Evolutionary conservation across 495 filamentous ascomycete species (phyloP), one percentile per base, ranked within the genome.

Genomic region (Neurospora hispaniola): DNA sequence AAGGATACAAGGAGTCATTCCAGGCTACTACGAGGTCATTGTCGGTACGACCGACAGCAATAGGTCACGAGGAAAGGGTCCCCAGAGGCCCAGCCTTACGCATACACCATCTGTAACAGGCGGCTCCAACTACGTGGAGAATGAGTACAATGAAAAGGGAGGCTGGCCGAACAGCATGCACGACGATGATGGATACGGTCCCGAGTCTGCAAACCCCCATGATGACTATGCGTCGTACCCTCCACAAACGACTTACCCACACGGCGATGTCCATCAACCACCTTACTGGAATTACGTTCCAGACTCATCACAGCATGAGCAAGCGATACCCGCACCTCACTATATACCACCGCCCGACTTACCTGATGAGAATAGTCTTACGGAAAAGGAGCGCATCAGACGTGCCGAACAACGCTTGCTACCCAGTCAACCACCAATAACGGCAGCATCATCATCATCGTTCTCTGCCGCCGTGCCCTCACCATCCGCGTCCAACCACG

Each of bases 1-100:
- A 66, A 89, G 95, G 44, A 91, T 96, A 74, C 97, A 97, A 76
- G 93, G 92, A 12, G 92, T 98, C 7, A 90, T 98, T 4, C 90
- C 90, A 8, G 91, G 92, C 35, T 84, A 89, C 2, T 94, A 95
- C 75, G 94, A 97, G 76, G 87, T 97, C 42, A 84, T 96, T 10
- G 88, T 98, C n/a, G 95, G 95, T 1, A 97, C 94, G 5, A 86
- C 86, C 70, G 96, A 99, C 80, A 95, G 88, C 73, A 86, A 86
- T 46, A 87, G 91, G 71, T 79, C 86, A 46, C 84, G 88, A 76
- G 83, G 84, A 62, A 89, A 90, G 79, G 78, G 80, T 40, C 78
- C 78, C 38, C 78, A 77, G 70, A 83, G 78, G 20, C 76, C 78
- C 9, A 71, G 75, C 27, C 75, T 79, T 35, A 78, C 77, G 8